These are phyloP conservation scores for Adenanthera pavonina DNA, from an alignment of 306 rosid species.

Conservation along the genomic window DNA sequence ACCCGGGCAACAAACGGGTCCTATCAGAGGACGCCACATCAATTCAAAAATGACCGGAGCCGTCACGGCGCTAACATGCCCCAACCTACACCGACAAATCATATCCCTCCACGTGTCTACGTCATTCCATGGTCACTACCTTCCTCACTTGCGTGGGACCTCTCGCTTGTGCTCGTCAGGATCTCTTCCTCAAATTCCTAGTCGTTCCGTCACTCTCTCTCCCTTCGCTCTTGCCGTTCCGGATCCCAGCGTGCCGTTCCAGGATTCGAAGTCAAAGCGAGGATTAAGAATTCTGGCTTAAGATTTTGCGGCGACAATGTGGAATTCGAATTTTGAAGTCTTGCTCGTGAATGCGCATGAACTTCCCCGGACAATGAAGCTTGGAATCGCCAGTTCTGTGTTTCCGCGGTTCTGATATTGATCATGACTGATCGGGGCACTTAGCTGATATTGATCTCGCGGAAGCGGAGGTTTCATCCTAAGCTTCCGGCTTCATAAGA, in stretches of 20 bases:
- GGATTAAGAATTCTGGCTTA: constrained; percentile 11
- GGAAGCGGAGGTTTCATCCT: constrained; percentile 65
- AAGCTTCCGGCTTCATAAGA: constrained; percentile 63
- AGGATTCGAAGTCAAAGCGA: constrained; percentile 21
- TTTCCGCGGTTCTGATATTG: constrained; percentile 32
- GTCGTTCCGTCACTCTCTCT: constrained; percentile 33
- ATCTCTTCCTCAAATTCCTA: constrained; percentile 40
- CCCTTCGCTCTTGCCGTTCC: constrained; percentile 28
- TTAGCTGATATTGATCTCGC: constrained; percentile 53
- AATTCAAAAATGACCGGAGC: constrained; percentile 37
- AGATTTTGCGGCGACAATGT: constrained; percentile 33
- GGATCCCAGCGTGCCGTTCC: constrained; percentile 41
- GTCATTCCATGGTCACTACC: constrained; percentile 35
- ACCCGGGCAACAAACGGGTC: constrained; percentile 10
- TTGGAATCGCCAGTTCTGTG: constrained; percentile 39
- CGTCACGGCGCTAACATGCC: constrained; percentile 58
- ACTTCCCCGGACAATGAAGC: constrained; percentile 15
- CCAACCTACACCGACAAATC: constrained; percentile 41
- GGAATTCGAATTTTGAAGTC: constrained; percentile 43
- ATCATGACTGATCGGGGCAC: constrained; percentile 58
- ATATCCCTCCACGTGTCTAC: constrained; percentile 43
- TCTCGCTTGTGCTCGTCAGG: constrained; percentile 43
- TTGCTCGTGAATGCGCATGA: constrained; percentile 25
- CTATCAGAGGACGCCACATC: background rate
- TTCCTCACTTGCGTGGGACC: constrained; percentile 65